Evolutionary conservation across 2,329 filamentous ascomycete species (phyloP), one percentile per base, ranked within the genome.

Genomic region (Xylaria polymorpha): DNA sequence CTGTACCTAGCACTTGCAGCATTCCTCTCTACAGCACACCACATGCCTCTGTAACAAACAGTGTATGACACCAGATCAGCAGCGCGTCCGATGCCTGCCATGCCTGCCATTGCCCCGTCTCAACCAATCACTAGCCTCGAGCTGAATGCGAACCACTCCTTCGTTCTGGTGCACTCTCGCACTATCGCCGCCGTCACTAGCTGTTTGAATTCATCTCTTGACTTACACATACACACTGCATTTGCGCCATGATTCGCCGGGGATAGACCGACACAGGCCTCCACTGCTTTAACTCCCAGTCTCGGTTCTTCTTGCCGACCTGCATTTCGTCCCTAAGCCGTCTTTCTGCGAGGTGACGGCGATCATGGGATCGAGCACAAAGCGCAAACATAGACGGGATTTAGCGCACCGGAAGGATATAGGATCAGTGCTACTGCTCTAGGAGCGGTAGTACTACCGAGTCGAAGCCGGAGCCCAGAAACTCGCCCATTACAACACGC

Each of bases 321-420:
- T 12, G 39, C 51, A 20, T 29, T 59, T 53, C 41, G 25, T 20
- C 39, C 22, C 25, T 10, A 22, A 39, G 32, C 50, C 63, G 57
- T 58, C 44, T 66, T 51, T 68, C 51, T 41, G 58, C 63, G 63
- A 63, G 50, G 65, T 67, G 67, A 67, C 64, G 64, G 73, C 66
- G 69, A 75, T 76, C 62, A 75, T 76, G 73, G 72, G 63, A 75
- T 62, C 69, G 68, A 69, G 64, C 46, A 69, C 63, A 61, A 71
- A 67, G 57, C 61, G 53, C 32, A 74, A 67, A 61, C 57, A 46
- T 44, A 69, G 67, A 70, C 65, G 55, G 71, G 70, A 61, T 68
- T 71, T 59, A 70, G 66, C 64, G 62, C 67, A 64, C 68, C 67
- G 64, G 66, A 69, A 66, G 72, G 71, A 62, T 50, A 63, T 51